Conservation (phyloP, 192 early-diverging fungal genomes). For the Backusella australiensis region DNA sequence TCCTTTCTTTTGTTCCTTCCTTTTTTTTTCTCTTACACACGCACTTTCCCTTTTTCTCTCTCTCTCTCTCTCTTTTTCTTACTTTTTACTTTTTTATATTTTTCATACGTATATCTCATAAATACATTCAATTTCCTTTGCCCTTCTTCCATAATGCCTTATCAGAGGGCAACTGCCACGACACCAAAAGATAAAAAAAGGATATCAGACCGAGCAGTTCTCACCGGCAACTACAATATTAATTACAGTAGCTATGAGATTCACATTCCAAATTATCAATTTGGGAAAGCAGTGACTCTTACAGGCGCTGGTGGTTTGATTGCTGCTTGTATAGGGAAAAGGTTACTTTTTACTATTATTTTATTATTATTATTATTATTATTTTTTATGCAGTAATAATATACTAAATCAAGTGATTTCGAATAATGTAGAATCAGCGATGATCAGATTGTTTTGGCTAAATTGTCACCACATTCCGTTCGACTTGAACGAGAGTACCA, state of each 20-base stretch:
- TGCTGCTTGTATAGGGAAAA: constrained; percentile 13
- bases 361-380: background rate
- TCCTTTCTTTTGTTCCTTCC: background rate
- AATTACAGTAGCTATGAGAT: constrained; percentile 9
- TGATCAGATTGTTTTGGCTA: constrained; percentile 8
- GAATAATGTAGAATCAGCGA: constrained; percentile 6
- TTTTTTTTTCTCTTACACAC: background rate
- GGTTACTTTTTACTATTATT: background rate
- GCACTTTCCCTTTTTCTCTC: background rate
- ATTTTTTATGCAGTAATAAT: background rate
- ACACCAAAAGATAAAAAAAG: constrained; percentile 1
- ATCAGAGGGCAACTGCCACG: background rate
- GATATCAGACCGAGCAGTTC: background rate
- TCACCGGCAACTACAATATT: constrained; percentile 10
- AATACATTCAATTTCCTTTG: background rate
- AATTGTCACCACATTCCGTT: constrained; percentile 21
- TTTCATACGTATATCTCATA: background rate
- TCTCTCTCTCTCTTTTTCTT: background rate
- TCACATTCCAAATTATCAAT: constrained; percentile 14
- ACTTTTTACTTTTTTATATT: background rate
- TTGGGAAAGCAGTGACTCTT: constrained; percentile 5
- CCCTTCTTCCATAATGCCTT: background rate
- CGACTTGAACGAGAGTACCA: constrained; percentile 23
- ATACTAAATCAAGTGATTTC: background rate
- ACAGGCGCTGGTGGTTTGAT: constrained; percentile 13